phyloP scores from a whole-genome alignment of 129 eudicot species.

The Helianthus annuus region HanXRQr2.0-SUNRISE NC_035433.2:8376973-8377472 shows the following conservation, averaged over 20 bases:
- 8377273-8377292: too few relatives aligned
- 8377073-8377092: background rate
- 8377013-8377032: conserved; percentile 23
- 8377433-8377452: background rate
- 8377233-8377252: background rate
- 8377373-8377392: too few relatives aligned
- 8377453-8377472: background rate
- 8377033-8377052: conserved; percentile 20
- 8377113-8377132: background rate
- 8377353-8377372: background rate
- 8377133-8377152: background rate
- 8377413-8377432: too few relatives aligned
- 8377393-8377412: too few relatives aligned
- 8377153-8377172: background rate
- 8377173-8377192: background rate
- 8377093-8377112: conserved; percentile 21
- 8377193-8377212: background rate
- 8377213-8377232: background rate
- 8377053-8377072: conserved; percentile 38
- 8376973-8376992: background rate
- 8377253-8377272: background rate
- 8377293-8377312: too few relatives aligned
- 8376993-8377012: conserved; percentile 30
- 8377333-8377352: too few relatives aligned
- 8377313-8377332: too few relatives aligned